Percentiles rank a stretch among this genome's conserved stretches.
phyloP scores from a whole-genome alignment of 441 rosid species.

The Aleurites moluccanus region DNA sequence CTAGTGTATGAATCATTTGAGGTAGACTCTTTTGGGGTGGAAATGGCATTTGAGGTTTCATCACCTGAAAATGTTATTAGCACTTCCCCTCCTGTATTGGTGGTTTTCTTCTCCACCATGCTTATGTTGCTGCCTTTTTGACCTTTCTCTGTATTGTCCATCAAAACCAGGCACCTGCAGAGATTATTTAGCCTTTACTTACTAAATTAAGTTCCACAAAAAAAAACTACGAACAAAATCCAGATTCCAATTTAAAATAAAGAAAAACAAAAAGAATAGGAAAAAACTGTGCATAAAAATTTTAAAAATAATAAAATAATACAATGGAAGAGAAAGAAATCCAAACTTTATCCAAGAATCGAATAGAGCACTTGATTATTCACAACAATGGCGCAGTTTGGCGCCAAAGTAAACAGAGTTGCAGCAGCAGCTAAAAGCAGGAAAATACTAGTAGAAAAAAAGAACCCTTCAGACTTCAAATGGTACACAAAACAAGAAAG shows the following conservation, averaged over 20 bases:
- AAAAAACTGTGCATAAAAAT: background rate
- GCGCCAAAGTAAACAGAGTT: background rate
- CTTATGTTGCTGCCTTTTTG: constrained; percentile 25
- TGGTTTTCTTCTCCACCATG: constrained; percentile 42
- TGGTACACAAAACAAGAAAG: no score
- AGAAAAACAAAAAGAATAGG: background rate
- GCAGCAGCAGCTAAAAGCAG: background rate
- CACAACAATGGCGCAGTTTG: background rate
- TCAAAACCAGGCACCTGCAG: constrained; percentile 24
- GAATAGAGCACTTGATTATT: background rate
- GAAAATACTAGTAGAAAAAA: no score
- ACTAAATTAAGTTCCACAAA: background rate
- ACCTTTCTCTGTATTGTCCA: constrained; percentile 28
- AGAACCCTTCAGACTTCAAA: no score
- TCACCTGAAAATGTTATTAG: constrained; percentile 44
- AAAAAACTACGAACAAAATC: background rate
- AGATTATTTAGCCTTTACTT: background rate
- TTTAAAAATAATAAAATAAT: background rate
- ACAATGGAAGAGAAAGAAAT: background rate
- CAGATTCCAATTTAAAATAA: background rate
- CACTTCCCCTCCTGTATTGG: constrained; percentile 42
- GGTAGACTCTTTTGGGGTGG: constrained; percentile 26
- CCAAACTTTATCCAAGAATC: background rate
- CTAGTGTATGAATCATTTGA: constrained; percentile 20
- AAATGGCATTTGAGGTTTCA: constrained; percentile 27